Base-by-base conservation (phyloP, 1,284 basidiomycete species). In the Moesziomyces sp. region DNA sequence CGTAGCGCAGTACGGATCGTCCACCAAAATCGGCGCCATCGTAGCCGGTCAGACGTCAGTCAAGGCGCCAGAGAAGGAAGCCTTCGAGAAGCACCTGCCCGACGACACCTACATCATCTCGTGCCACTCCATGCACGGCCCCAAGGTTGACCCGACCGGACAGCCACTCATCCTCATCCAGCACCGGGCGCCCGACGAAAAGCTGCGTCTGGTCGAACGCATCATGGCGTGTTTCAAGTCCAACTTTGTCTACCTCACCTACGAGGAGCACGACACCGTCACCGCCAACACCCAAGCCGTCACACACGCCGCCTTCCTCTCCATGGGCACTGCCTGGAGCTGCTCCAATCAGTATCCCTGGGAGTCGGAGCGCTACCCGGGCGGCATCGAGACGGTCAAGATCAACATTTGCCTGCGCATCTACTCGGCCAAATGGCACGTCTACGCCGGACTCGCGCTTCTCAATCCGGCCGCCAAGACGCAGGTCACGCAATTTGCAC, bases 211-310 rank as follows among this genome's bases (percentile, higher is more conserved):
- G 28, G 93, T 98, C 16, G 93, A 98, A 84, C 88, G 88, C 67
- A 90, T 98, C 47, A 89, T 99, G 67, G 86, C 87, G 1, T 91
- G 91, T n/a, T 90, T 99, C 80, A 88, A 89, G 91, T 43, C 90
- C 46, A 77, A 94, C 61, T 94, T 91, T 79, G 96, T 99, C 58
- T 91, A 97, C 83, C 87, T 99, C 55, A 91, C 90, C 30, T 99
- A 97, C 86, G 93, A 97, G 75, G 94, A 98, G 72, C 96, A 99
- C 83, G 96, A 99, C 80, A 88, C 90, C 49, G 93, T 99, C 51
- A 99, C 96, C 0, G 96, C 96, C 23, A 99, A 98, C 79, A 98
- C 97, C 0, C 96, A 99, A 86, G 96, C 96, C 0, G 94, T 97
- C 21, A 98, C 94, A 0, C 97, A 99, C 79, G 96, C 96, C 14